Base-by-base conservation (phyloP, 2,329 filamentous ascomycete genomes). In the Xylariaceae sp. region DNA sequence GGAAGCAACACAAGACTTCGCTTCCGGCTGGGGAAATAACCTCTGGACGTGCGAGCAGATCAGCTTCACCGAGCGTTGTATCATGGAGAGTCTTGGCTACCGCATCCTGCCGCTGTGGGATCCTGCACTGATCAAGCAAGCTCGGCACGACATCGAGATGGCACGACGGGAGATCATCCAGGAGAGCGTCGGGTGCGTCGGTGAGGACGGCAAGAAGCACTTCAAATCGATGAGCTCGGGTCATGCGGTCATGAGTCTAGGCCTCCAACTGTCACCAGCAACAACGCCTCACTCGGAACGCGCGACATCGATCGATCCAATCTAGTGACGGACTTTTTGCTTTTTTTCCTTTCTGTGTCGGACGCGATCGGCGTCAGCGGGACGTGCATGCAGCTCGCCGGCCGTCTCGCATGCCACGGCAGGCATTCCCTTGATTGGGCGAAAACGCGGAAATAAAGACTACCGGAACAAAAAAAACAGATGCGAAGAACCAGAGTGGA, bases 51-150 rank as follows among this genome's bases (percentile, higher is more conserved):
- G 74, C 62, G 74, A 78, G 52, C 83, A 87, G 72, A 75, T 87
- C 62, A 85, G 85, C 61, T 76, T 76, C 47, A 86, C 84, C 1
- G 83, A 87, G 68, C 74, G 80, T 44, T 80, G 77, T 68, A 78
- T 87, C 61, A 80, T 86, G 75, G 80, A 85, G 71, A 82, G 78
- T 66, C 73, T 87, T 44, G 75, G 77, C 58, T 87, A 85, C 68
- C 76, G 82, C 51, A 80, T 87, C 64, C 69, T 86, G 68, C 81
- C 81, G 6, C 72, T 87, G 9, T 83, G 76, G 67, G 74, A 81
- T 46, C 74, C 77, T 2, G 74, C 76, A 34, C 76, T 81, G 56
- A 77, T 87, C 57, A 72, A 76, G 36, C 79, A 83, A 57, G 83
- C 83, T 10, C 73, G 83, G 66, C 76, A 78, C 51, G 83, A 86